Base-by-base conservation (phyloP, 352 stramenopile genomes). In the Phytophthora chlamydospora region DNA sequence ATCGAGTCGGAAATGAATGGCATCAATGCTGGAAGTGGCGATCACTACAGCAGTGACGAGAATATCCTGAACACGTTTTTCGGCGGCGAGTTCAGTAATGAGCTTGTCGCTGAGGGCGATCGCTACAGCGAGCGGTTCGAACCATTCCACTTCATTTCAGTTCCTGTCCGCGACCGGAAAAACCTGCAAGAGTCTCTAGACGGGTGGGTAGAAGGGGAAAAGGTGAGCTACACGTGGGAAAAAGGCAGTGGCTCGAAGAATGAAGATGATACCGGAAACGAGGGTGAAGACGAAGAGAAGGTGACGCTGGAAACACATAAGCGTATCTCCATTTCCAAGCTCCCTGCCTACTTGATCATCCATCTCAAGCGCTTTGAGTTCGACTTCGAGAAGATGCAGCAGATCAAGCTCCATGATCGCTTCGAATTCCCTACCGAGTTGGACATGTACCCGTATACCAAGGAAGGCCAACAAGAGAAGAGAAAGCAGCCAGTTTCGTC, bases 281-380 rank as follows among this genome's bases (percentile, higher is more conserved):
- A 76, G 27, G 56, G 31, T 4, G 63, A 78, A 39, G 62, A 66
- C 8, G 46, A 72, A 8, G 69, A 88, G 53, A 95, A 95, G 39
- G 80, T 96, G 58, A 96, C 89, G 17, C 51, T 96, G 11, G 86
- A 94, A 38, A 97, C 92, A 0, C 78, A 92, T 65, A 98, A 98
- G 61, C 76, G 89, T 24, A 93, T 96, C 44, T 97, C 83, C 0
- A 97, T 97, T 58, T 80, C 84, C 2, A 89, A 91, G 49, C 75
- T 98, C 14, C 94, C 94, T 6, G 75, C 88, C 19, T 85, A 95
- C 47, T 68, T 98, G 24, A 92, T 98, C 33, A 92, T 98, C 49
- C 95, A 98, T 55, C 58, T 98, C 10, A 98, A 98, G 74, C 85
- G 95, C 0, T 98, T 98, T 42, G 93, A 98, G 56, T 98, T 98